Conservation (phyloP, 1,139 yeast genomes). For the Kodamaea sp. region DNA sequence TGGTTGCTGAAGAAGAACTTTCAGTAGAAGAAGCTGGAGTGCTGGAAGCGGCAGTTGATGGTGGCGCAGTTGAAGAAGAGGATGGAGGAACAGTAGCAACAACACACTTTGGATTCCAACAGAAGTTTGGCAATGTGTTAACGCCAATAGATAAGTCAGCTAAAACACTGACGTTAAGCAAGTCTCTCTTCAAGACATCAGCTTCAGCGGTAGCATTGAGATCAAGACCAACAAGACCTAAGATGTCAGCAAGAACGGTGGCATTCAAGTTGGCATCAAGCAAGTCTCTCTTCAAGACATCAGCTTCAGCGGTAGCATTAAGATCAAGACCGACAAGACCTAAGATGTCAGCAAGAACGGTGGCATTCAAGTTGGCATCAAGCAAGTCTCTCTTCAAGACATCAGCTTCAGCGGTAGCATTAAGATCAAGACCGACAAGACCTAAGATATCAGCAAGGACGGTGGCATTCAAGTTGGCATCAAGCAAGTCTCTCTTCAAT, state of each 20-base stretch:
- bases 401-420: conserved; percentile 7
- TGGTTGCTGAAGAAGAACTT: conserved; percentile 9
- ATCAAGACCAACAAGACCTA: conserved; percentile 1
- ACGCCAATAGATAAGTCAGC: conserved; percentile 14
- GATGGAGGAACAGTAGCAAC: conserved; percentile 10
- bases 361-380: conserved; percentile 5
- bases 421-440: not conserved
- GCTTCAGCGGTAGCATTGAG: not conserved
- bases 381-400: conserved; percentile 5
- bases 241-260: conserved; percentile 1
- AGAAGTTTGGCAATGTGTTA: conserved; percentile 28
- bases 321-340: conserved; percentile 5
- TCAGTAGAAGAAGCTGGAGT: conserved; percentile 9
- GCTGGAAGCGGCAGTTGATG: conserved; percentile 8
- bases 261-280: conserved; percentile 1
- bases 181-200: conserved; percentile 2
- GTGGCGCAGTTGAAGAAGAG: conserved; percentile 8
- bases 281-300: conserved; percentile 6
- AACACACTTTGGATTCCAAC: conserved; percentile 20
- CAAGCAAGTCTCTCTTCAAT: conserved; percentile 3
- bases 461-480: conserved; percentile 1
- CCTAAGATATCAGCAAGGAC: conserved; percentile 2
- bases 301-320: conserved; percentile 13
- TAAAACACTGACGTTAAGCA: conserved; percentile 12
- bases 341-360: conserved; percentile 10